These are phyloP conservation scores for Lolium rigidum DNA, from an alignment of 176 grass and related monocot species.

Conservation along the genomic window DNA sequence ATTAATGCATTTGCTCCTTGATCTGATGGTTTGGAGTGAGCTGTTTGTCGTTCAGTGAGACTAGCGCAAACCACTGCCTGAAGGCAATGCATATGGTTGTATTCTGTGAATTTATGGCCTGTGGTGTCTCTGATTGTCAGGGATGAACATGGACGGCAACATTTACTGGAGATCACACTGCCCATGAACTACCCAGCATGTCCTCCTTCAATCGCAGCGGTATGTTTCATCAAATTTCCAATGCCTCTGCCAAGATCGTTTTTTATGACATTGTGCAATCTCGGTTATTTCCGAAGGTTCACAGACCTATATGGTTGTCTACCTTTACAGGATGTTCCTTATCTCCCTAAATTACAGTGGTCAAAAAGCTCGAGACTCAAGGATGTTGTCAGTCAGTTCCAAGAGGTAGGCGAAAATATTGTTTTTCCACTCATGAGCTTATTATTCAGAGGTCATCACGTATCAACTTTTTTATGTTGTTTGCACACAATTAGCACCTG, in stretches of 20 bases:
- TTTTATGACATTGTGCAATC: not conserved
- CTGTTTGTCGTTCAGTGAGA: not conserved
- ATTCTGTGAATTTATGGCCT: not conserved
- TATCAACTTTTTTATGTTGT: slow-evolving; percentile 16
- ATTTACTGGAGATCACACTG: slow-evolving; percentile 72
- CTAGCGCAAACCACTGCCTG: not conserved
- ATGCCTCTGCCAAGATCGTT: not conserved
- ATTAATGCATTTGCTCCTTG: not conserved
- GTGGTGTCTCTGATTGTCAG: slow-evolving; percentile 40
- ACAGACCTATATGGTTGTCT: not conserved
- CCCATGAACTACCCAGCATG: slow-evolving; percentile 61
- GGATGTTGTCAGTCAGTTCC: slow-evolving; percentile 64
- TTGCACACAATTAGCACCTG: slow-evolving; percentile 62
- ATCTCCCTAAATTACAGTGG: slow-evolving; percentile 69
- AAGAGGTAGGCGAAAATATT: slow-evolving; percentile 45
- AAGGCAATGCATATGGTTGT: not conserved
- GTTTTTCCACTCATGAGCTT: slow-evolving; percentile 18
- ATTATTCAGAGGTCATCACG: not conserved
- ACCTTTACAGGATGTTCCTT: slow-evolving; percentile 57
- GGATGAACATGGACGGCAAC: slow-evolving; percentile 61
- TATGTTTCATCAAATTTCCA: slow-evolving; percentile 18
- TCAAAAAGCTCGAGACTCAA: slow-evolving; percentile 66
- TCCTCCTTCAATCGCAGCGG: slow-evolving; percentile 58
- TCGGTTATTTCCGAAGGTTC: not conserved
- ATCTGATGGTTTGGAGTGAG: not conserved